Conservation (phyloP, 495 filamentous ascomycete species). For the Penicillium taxi region DNA sequence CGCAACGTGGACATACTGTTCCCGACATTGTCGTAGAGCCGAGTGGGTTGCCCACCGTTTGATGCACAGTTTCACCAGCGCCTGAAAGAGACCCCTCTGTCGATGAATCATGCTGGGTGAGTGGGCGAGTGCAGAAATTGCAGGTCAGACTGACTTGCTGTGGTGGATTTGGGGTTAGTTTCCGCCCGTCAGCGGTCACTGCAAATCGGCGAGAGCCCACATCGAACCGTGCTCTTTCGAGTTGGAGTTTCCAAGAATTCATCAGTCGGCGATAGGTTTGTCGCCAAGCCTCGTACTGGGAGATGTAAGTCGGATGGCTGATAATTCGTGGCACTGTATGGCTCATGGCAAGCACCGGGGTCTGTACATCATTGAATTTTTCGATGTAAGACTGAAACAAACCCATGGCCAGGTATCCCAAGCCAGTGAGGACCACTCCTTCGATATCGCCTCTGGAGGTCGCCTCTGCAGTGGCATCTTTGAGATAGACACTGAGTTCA, state of each 20-base stretch:
- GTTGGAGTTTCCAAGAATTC: conserved; percentile 62
- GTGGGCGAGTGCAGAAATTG: conserved; percentile 63
- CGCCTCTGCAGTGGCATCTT: conserved; percentile 50
- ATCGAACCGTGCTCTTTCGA: conserved; percentile 55
- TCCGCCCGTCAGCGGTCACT: conserved; percentile 50
- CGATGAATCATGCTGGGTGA: conserved; percentile 37
- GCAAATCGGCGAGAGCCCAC: conserved; percentile 55
- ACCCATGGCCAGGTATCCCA: conserved; percentile 67
- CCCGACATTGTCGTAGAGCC: conserved; percentile 35
- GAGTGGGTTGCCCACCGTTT: conserved; percentile 32
- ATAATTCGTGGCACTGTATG: conserved; percentile 76
- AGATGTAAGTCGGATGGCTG: conserved; percentile 43
- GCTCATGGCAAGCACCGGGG: conserved; percentile 75
- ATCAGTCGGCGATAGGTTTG: conserved; percentile 74
- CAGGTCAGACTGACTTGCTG: conserved; percentile 78
- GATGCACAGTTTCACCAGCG: conserved; percentile 29
- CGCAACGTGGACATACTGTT: conserved; percentile 74
- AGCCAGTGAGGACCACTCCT: conserved; percentile 80
- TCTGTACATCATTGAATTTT: conserved; percentile 83
- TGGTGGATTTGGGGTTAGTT: conserved; percentile 55
- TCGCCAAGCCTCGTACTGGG: conserved; percentile 71
- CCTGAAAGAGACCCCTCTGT: conserved; percentile 28
- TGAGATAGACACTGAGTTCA: conserved; percentile 65
- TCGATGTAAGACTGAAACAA: conserved; percentile 82
- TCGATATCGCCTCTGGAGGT: conserved; percentile 75